phyloP scores from a whole-genome alignment of 257 asterid species.

The Nicotiana knightiana region DNA sequence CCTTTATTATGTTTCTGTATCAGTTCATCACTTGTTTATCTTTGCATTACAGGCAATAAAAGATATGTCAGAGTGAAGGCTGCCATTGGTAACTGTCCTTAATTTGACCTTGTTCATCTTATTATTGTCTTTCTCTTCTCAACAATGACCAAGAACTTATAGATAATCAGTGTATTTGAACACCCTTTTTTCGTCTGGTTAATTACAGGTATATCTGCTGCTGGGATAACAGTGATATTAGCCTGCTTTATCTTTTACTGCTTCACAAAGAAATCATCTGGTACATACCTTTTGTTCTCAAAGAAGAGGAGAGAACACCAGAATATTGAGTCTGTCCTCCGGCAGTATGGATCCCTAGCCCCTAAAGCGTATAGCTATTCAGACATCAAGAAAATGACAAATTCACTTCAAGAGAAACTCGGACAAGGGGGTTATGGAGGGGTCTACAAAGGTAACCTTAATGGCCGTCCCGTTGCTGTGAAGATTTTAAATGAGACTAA shows the following conservation, averaged over 20 bases:
- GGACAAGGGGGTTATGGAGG: slow-evolving; percentile 23
- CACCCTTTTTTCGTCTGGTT: neutral
- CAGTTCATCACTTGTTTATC: neutral
- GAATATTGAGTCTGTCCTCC: neutral
- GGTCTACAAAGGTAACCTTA: slow-evolving; percentile 21
- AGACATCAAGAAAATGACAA: slow-evolving; percentile 10
- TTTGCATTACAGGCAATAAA: slow-evolving; percentile 4
- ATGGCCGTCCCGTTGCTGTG: slow-evolving; percentile 18
- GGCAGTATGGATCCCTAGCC: neutral
- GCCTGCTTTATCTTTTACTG: neutral
- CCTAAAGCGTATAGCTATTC: neutral
- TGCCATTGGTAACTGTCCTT: neutral
- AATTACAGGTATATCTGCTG: slow-evolving; percentile 3
- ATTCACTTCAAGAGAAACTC: slow-evolving; percentile 13
- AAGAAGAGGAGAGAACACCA: neutral
- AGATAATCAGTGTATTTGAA: neutral
- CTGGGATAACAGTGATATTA: neutral
- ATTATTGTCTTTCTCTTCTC: neutral
- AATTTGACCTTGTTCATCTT: neutral
- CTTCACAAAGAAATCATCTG: neutral
- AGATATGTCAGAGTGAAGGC: neutral
- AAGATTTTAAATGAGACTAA: slow-evolving; percentile 21
- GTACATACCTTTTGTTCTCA: neutral
- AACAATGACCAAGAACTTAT: neutral
- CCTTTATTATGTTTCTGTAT: neutral